Evolutionary conservation across 139 green algal genomes (phyloP).

Genomic region (Dunaliella sp.): DNA sequence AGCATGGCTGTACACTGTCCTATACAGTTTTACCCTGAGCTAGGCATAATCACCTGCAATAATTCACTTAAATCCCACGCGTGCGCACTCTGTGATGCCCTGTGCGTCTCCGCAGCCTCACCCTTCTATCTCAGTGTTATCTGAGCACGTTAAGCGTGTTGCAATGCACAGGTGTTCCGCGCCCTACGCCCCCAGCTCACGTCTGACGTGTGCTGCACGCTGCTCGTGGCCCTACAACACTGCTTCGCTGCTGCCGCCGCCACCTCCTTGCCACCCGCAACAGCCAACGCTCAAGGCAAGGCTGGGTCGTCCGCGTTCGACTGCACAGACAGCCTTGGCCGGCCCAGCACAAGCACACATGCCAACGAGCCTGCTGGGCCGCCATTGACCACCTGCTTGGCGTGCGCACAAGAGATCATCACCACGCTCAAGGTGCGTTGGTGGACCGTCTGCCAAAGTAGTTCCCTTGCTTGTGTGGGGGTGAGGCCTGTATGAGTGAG

Average conservation of each 20-base stretch:
- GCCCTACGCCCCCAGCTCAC: constrained; percentile 66
- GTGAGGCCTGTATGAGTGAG: no score
- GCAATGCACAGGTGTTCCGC: constrained; percentile 68
- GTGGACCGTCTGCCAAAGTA: no score
- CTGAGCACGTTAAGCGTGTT: no score
- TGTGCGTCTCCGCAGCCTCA: no score
- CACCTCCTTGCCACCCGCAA: neutral
- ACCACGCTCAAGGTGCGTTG: constrained; percentile 1
- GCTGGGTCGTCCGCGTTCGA: neutral
- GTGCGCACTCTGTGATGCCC: no score
- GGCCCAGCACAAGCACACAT: neutral
- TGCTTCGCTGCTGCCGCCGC: constrained; percentile 50
- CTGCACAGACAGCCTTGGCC: neutral
- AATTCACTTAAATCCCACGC: no score
- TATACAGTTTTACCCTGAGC: no score
- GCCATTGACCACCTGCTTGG: neutral
- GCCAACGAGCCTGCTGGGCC: neutral
- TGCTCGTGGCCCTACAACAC: constrained; percentile 75
- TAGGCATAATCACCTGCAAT: no score
- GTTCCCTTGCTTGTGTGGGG: no score
- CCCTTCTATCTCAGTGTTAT: no score
- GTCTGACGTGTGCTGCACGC: constrained; percentile 57
- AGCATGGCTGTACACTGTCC: no score
- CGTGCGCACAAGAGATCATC: constrained; percentile 29
- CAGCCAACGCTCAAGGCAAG: neutral